Conservation (phyloP, 2,329 filamentous ascomycete genomes). For the Fusarium transvaalense region DNA sequence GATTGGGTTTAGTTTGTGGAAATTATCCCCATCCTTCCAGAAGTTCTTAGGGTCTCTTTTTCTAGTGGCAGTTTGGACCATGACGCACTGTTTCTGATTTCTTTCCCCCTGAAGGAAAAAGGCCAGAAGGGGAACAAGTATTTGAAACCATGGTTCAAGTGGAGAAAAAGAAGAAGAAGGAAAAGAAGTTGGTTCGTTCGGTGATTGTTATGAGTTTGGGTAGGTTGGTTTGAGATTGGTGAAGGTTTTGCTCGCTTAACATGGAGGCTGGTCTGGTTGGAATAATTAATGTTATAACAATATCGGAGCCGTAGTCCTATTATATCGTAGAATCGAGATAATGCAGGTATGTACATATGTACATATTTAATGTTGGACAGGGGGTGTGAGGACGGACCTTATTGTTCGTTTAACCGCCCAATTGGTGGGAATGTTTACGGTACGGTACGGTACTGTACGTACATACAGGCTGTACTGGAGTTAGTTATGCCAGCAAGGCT, state of each 20-base stretch:
- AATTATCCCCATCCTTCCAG: slow-evolving; percentile 43
- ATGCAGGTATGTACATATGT: not conserved
- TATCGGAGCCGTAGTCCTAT: slow-evolving; percentile 13
- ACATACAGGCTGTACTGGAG: not conserved
- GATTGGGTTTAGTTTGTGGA: slow-evolving; percentile 24
- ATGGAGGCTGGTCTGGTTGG: not conserved
- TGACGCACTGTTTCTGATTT: slow-evolving; percentile 23
- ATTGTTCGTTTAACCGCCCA: not conserved
- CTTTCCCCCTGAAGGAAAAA: not conserved
- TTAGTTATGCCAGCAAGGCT: slow-evolving; percentile 11
- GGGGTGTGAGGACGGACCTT: too few species aligned
- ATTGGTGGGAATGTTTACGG: slow-evolving; percentile 1
- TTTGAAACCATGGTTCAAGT: slow-evolving; percentile 14
- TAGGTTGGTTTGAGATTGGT: not conserved
- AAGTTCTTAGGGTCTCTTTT: slow-evolving; percentile 25
- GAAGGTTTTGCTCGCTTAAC: not conserved
- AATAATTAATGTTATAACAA: slow-evolving; percentile 10
- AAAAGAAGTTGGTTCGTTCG: too few species aligned
- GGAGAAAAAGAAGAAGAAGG: too few species aligned
- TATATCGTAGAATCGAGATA: not conserved
- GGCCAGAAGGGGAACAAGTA: not conserved
- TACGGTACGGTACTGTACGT: not conserved
- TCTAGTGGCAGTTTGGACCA: slow-evolving; percentile 32
- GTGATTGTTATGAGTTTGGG: slow-evolving; percentile 1
- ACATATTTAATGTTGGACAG: too few species aligned